Conservation (phyloP, 257 asterid genomes). For the Oldenlandia corymbosa region DNA sequence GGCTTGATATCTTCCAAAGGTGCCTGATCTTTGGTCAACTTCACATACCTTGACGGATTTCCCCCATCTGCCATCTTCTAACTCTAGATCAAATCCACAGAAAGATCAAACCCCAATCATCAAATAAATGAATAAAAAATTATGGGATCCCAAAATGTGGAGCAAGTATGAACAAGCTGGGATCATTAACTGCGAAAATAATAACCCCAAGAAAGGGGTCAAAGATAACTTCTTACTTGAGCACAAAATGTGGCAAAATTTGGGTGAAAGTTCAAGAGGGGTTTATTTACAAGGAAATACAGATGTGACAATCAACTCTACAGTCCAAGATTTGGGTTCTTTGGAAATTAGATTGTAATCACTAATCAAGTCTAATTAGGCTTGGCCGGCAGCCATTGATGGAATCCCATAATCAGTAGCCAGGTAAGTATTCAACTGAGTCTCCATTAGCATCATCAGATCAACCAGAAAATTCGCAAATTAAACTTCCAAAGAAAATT, state of each 20-base stretch:
- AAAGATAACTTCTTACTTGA: neutral
- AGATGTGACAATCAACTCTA: neutral
- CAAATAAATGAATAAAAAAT: neutral
- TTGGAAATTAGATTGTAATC: no score
- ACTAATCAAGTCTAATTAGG: neutral
- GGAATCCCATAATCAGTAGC: neutral
- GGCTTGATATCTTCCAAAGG: slow-evolving; percentile 82
- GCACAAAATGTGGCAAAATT: neutral
- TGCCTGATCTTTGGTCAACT: slow-evolving; percentile 74
- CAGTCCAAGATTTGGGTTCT: neutral
- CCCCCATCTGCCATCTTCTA: slow-evolving; percentile 67
- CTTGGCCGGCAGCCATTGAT: neutral
- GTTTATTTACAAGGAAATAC: neutral
- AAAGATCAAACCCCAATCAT: slow-evolving; percentile 14
- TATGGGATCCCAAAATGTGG: no score
- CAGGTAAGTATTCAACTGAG: neutral
- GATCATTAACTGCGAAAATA: neutral
- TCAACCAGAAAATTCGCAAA: neutral
- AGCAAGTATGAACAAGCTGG: no score
- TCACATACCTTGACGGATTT: slow-evolving; percentile 78
- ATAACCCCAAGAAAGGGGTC: neutral
- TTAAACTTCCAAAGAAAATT: neutral
- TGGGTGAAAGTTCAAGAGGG: neutral
- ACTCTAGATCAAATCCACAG: slow-evolving; percentile 8
- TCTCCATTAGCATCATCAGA: neutral